Percentiles rank a stretch among this genome's conserved stretches.
phyloP scores from a whole-genome alignment of 176 grass and related monocot species.

The Areca catechu region DNA sequence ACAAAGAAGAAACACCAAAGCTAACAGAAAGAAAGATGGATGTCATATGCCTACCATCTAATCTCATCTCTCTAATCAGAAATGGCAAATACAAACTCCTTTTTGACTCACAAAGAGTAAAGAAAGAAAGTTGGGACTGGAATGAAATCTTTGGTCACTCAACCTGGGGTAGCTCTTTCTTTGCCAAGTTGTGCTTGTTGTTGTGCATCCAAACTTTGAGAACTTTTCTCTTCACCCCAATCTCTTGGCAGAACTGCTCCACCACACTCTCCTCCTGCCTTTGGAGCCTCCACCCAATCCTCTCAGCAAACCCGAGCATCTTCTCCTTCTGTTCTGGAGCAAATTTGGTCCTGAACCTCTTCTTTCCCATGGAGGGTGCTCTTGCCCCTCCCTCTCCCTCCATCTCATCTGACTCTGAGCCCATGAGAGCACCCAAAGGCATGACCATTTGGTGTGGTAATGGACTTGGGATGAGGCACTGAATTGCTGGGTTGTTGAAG shows the following conservation, averaged over 20 bases:
- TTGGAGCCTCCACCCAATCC: background rate
- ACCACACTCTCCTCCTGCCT: slow-evolving; percentile 2
- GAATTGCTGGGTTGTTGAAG: background rate
- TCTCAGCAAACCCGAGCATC: slow-evolving; percentile 4
- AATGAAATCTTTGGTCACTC: background rate
- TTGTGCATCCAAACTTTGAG: background rate
- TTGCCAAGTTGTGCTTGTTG: slow-evolving; percentile 3
- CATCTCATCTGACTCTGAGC: slow-evolving; percentile 7
- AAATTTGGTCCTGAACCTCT: background rate
- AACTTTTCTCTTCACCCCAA: no score
- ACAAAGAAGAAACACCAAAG: no score
- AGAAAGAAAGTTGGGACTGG: no score
- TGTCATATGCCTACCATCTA: no score
- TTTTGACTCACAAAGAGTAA: no score
- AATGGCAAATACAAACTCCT: no score
- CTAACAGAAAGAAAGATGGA: no score
- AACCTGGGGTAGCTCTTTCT: background rate
- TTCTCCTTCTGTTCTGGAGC: slow-evolving; percentile 7
- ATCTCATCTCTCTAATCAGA: no score
- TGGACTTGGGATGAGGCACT: background rate
- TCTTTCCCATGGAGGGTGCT: no score
- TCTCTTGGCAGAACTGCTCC: no score
- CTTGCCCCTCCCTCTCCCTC: background rate
- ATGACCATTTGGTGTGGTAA: slow-evolving; percentile 6
- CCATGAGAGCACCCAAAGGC: slow-evolving; percentile 3